Conservation (phyloP, 2,329 filamentous ascomycete genomes). For the Paracoccidioides brasiliensis region DNA sequence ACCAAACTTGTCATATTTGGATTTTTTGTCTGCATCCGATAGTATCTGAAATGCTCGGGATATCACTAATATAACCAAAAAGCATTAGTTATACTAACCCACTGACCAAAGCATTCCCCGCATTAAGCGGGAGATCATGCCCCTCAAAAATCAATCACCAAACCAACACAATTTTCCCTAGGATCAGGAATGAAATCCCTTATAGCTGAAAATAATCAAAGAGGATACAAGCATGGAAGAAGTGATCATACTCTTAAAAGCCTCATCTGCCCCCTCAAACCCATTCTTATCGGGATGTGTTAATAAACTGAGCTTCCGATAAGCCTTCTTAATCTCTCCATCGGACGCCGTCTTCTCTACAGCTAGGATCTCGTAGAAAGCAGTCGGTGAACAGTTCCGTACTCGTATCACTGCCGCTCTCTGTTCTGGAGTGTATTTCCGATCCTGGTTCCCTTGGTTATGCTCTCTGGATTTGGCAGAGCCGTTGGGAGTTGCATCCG, state of each 20-base stretch:
- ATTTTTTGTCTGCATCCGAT: conserved; percentile 84
- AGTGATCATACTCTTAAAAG: conserved; percentile 64
- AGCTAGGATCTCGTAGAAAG: conserved; percentile 90
- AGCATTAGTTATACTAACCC: conserved; percentile 1
- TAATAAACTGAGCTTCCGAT: conserved; percentile 81
- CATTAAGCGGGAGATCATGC: neutral
- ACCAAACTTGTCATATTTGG: conserved; percentile 76
- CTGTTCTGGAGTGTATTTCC: conserved; percentile 72
- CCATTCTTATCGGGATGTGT: conserved; percentile 99
- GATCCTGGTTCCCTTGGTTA: conserved; percentile 38
- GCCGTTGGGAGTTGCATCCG: conserved; percentile 29
- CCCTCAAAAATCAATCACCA: neutral
- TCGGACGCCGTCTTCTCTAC: conserved; percentile 58
- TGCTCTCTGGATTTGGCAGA: conserved; percentile 34
- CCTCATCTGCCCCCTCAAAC: conserved; percentile 87
- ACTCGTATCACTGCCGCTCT: conserved; percentile 85
- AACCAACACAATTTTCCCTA: neutral
- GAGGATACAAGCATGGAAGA: neutral
- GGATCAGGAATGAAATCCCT: no score
- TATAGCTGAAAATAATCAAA: neutral
- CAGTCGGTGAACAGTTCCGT: conserved; percentile 66
- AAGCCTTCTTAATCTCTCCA: conserved; percentile 90
- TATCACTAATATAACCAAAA: conserved; percentile 47
- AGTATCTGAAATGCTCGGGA: conserved; percentile 85
- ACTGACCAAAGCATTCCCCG: neutral